These are phyloP conservation scores for Lipomyces sp. DNA, from an alignment of 805 yeast genomes.

Conservation along the genomic window DNA sequence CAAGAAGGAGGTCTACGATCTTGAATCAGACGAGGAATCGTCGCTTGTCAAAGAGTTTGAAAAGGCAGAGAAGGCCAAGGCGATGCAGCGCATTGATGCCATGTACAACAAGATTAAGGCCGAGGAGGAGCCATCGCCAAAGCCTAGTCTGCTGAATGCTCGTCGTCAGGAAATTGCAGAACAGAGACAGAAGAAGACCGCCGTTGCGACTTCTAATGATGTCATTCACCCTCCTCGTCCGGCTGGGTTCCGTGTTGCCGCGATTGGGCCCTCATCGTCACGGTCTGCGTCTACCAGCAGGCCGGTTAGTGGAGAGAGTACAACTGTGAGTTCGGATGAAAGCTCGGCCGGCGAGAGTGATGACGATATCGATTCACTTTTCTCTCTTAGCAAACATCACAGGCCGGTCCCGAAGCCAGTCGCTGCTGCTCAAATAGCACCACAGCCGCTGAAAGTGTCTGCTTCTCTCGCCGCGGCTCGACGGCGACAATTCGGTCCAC, in stretches of 20 bases:
- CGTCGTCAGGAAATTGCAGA: constrained; percentile 37
- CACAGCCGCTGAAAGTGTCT: constrained; percentile 25
- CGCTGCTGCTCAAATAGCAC: constrained; percentile 31
- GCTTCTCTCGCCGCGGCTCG: constrained; percentile 19
- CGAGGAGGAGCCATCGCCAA: constrained; percentile 13
- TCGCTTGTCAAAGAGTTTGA: constrained; percentile 24
- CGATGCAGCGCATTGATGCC: constrained; percentile 9
- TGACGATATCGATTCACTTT: constrained; percentile 44
- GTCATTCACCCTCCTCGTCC: constrained; percentile 55
- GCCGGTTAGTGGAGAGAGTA: constrained; percentile 37
- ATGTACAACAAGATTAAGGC: constrained; percentile 18
- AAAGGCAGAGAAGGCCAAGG: constrained; percentile 9
- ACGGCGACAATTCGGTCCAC: constrained; percentile 18
- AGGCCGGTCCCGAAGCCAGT: constrained; percentile 34
- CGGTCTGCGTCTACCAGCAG: constrained; percentile 17
- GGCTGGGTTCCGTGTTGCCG: constrained; percentile 54
- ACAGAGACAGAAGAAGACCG: constrained; percentile 34
- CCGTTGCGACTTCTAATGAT: constrained; percentile 26
- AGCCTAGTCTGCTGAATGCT: constrained; percentile 23
- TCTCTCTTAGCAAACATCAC: constrained; percentile 44
- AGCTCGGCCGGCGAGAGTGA: constrained; percentile 51
- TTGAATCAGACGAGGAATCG: constrained; percentile 29
- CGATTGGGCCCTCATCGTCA: constrained; percentile 43
- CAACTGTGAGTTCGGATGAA: constrained; percentile 40
- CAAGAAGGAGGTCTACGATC: constrained; percentile 10